These are phyloP conservation scores for Solanum chaucha DNA, from an alignment of 257 asterid species.

Conservation along the genomic window DNA sequence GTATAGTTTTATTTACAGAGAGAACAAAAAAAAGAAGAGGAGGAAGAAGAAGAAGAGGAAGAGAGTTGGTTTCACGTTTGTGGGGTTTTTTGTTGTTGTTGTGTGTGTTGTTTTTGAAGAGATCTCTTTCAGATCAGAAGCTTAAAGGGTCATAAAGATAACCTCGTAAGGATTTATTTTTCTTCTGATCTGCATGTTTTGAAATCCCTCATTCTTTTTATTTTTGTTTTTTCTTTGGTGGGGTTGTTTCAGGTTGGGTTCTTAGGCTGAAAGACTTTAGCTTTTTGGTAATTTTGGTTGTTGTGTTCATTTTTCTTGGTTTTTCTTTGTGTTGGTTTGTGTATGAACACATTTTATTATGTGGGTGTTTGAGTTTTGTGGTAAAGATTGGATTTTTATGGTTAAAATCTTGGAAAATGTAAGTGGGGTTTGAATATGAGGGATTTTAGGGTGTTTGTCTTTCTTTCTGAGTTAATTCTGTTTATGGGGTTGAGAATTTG, in stretches of 20 bases:
- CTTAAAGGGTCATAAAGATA: neutral
- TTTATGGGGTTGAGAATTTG: neutral
- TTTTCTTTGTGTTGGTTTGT: neutral
- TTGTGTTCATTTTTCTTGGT: neutral
- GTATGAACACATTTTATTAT: neutral
- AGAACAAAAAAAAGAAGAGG: neutral
- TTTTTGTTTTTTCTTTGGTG: neutral
- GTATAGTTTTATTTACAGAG: neutral
- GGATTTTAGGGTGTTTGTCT: neutral
- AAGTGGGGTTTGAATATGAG: neutral
- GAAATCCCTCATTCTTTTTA: neutral
- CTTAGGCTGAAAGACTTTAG: neutral
- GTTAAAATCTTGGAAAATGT: neutral
- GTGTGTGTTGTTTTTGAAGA: conserved; percentile 4
- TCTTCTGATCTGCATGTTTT: neutral
- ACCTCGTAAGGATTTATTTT: neutral
- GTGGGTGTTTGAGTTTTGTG: neutral
- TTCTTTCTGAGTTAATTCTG: neutral
- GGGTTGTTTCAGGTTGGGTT: conserved; percentile 1
- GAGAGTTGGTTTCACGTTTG: conserved; percentile 10
- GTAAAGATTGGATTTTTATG: neutral
- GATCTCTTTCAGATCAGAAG: conserved; percentile 12
- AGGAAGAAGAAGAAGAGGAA: neutral
- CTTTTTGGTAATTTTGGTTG: neutral
- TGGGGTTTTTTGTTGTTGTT: neutral